Conservation (phyloP, 208 protist species). For the Trypanosoma rangeli region DNA sequence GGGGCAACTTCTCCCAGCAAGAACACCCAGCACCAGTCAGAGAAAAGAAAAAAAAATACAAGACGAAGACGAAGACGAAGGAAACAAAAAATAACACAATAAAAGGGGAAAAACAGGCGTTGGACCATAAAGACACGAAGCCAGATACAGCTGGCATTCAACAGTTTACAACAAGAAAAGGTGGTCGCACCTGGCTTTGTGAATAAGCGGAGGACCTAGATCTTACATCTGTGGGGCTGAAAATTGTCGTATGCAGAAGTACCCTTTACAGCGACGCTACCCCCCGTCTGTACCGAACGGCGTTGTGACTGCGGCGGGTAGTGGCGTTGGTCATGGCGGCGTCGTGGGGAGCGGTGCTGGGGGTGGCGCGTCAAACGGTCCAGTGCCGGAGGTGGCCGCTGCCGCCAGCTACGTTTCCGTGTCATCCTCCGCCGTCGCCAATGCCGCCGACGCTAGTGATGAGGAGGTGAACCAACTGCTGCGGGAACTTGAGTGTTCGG, state of each 20-base stretch:
- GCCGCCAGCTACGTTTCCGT: constrained; percentile 1
- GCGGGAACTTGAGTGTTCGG: constrained; percentile 69
- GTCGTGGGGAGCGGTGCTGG: constrained; percentile 2
- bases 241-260: constrained; percentile 5
- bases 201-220: not conserved
- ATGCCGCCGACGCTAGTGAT: constrained; percentile 53
- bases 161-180: not conserved
- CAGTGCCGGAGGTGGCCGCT: constrained; percentile 12
- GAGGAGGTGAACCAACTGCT: constrained; percentile 83
- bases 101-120: not conserved
- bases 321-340: too few relatives aligned
- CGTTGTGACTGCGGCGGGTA: not conserved
- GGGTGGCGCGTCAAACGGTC: constrained; percentile 24
- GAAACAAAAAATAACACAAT: constrained; percentile 14
- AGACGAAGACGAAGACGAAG: not conserved
- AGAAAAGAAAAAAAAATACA: not conserved
- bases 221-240: not conserved
- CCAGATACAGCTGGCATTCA: not conserved
- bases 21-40: not conserved
- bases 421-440: not conserved
- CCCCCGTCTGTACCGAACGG: constrained; percentile 6
- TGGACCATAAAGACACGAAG: not conserved
- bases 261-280: constrained; percentile 8
- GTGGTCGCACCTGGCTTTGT: not conserved
- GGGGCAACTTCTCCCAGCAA: not conserved